Conservation (phyloP, 2,329 filamentous ascomycete genomes). For the Aureobasidium sp. region DNA sequence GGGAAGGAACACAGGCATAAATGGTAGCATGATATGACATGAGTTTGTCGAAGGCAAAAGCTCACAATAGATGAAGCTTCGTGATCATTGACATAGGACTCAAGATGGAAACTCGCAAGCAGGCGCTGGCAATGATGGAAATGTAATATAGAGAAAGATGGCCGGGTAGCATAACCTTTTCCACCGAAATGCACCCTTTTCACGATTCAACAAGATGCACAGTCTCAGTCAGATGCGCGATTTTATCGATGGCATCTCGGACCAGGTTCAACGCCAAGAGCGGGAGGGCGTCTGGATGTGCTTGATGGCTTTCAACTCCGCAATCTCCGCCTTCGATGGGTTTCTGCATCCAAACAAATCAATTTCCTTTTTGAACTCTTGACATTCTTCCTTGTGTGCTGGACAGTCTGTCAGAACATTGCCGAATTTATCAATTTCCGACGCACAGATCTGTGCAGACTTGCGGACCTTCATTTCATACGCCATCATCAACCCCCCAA, state of each 20-base stretch:
- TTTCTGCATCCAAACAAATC: constrained; percentile 14
- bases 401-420: neutral
- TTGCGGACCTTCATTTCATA: neutral
- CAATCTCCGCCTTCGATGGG: constrained; percentile 15
- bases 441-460: neutral
- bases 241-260: constrained; percentile 8
- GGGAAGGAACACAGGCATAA: constrained; percentile 24
- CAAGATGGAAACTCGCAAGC: neutral
- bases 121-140: constrained; percentile 9
- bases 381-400: neutral
- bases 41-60: neutral
- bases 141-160: constrained; percentile 14
- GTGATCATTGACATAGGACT: neutral
- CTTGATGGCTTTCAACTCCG: constrained; percentile 1
- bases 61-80: constrained; percentile 2
- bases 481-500: no score
- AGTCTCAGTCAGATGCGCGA: neutral
- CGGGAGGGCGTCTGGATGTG: no score
- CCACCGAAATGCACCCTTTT: constrained; percentile 3
- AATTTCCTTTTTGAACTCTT: constrained; percentile 13
- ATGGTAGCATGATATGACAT: constrained; percentile 13
- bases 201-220: neutral
- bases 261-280: neutral
- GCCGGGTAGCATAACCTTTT: constrained; percentile 9
- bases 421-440: neutral